A percentile compares a stretch with the other conserved stretches of the same genome.
Evolutionary conservation across 1,284 basidiomycete species (phyloP).

Genomic region (Ceratobasidium papillatum): DNA sequence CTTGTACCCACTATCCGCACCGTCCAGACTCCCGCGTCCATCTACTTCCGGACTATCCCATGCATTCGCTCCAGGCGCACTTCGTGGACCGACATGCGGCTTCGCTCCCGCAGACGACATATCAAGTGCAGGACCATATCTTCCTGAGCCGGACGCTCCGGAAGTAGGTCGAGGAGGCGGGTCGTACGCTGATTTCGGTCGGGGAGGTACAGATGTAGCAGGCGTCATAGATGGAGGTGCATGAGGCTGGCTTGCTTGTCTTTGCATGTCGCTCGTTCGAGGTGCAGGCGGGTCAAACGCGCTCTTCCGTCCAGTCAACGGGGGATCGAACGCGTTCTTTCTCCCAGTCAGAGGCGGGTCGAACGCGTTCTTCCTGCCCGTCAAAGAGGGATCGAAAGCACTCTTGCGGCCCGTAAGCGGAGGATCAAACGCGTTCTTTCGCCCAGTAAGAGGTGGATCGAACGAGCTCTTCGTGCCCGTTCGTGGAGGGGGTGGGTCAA

Average conservation of each 20-base stretch:
- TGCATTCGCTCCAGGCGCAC: conserved; percentile 12
- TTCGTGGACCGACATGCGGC: neutral
- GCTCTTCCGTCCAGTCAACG: neutral
- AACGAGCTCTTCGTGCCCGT: conserved; percentile 26
- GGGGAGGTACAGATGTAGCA: conserved; percentile 20
- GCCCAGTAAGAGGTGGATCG: conserved; percentile 24
- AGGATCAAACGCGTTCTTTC: conserved; percentile 21
- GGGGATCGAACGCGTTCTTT: conserved; percentile 21
- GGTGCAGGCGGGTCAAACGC: conserved; percentile 30
- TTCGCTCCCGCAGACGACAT: neutral
- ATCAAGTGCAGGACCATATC: conserved; percentile 14
- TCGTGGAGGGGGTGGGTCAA: conserved; percentile 35
- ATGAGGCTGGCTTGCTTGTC: conserved; percentile 41
- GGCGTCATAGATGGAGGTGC: conserved; percentile 1
- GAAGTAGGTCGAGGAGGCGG: conserved; percentile 28
- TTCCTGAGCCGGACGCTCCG: neutral
- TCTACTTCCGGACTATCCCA: conserved; percentile 18
- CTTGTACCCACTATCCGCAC: conserved; percentile 35
- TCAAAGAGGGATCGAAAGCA: conserved; percentile 20
- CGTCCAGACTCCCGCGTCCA: conserved; percentile 36
- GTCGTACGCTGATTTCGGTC: conserved; percentile 24
- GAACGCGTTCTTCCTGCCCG: conserved; percentile 20
- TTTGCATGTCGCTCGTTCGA: neutral
- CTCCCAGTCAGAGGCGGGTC: conserved; percentile 23
- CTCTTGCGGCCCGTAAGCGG: conserved; percentile 9